A percentile compares a stretch with the other conserved stretches of the same genome.
Evolutionary conservation across 345 rosid genomes (phyloP).

Genomic region (Sisymbrium irio): DNA sequence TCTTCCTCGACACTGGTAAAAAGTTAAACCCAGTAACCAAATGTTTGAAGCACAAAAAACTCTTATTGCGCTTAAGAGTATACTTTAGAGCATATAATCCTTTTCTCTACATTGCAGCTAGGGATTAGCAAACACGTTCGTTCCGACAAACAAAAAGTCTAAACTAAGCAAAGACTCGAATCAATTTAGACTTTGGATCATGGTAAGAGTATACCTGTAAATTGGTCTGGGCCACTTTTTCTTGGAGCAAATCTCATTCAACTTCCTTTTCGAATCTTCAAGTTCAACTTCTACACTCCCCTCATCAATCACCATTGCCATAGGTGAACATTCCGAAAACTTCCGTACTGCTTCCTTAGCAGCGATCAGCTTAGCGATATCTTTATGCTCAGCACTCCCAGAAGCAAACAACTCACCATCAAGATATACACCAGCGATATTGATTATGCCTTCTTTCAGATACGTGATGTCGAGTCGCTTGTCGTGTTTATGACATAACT

Average conservation of each 20-base stretch:
- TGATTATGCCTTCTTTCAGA: conserved; percentile 31
- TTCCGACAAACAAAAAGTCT: too few species aligned
- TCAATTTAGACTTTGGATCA: not conserved
- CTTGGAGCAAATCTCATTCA: conserved; percentile 54
- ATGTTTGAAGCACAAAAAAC: too few species aligned
- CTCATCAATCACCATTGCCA: conserved; percentile 12
- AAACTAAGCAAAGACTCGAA: too few species aligned
- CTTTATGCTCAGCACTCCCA: conserved; percentile 54
- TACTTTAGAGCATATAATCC: too few species aligned
- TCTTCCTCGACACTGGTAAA: conserved; percentile 57
- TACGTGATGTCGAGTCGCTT: conserved; percentile 48
- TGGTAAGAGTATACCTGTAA: conserved; percentile 46
- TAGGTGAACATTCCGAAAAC: conserved; percentile 31
- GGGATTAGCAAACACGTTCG: too few species aligned
- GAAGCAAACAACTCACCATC: conserved; percentile 54
- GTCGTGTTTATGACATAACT: conserved; percentile 63
- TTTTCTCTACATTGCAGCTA: too few species aligned
- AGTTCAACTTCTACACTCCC: conserved; percentile 37
- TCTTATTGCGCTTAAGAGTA: too few species aligned
- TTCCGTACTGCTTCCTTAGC: conserved; percentile 53
- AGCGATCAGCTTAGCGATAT: conserved; percentile 67
- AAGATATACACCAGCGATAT: conserved; percentile 49
- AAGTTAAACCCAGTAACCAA: conserved; percentile 4
- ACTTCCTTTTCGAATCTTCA: conserved; percentile 58
- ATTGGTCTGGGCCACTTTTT: conserved; percentile 67